These are phyloP conservation scores for Biscogniauxia marginata DNA, from an alignment of 2,329 filamentous ascomycete genomes.

Conservation along the genomic window DNA sequence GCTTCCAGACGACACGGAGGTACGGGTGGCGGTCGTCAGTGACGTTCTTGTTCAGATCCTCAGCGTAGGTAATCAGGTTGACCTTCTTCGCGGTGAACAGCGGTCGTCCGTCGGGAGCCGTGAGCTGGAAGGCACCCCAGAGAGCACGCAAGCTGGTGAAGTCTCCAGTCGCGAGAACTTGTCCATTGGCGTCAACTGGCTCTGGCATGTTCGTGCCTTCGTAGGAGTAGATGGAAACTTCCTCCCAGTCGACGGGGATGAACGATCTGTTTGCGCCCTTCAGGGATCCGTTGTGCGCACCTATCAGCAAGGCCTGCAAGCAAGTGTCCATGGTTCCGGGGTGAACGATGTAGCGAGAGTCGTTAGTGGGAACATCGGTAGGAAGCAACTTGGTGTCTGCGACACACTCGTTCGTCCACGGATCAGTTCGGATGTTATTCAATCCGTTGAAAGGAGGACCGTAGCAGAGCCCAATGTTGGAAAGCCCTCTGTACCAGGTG, in stretches of 20 bases:
- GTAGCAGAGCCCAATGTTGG: constrained; percentile 15
- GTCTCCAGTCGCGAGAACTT: constrained; percentile 8
- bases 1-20: constrained; percentile 14
- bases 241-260: constrained; percentile 10
- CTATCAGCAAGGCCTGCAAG: constrained; percentile 7
- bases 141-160: constrained; percentile 8
- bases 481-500: constrained; percentile 14
- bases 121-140: constrained; percentile 7
- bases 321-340: constrained; percentile 9
- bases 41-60: constrained; percentile 10
- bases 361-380: constrained; percentile 3
- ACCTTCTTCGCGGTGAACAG: constrained; percentile 9
- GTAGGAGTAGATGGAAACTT: constrained; percentile 11
- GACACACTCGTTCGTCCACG: constrained; percentile 7
- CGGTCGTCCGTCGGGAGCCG: constrained; percentile 6
- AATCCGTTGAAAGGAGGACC: constrained; percentile 12
- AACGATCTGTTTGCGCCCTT: constrained; percentile 9
- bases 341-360: constrained; percentile 15
- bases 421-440: constrained; percentile 5
- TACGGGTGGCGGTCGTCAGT: constrained; percentile 11
- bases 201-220: constrained; percentile 9
- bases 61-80: constrained; percentile 11
- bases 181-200: constrained; percentile 3
- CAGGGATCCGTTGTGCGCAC: constrained; percentile 7
- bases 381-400: constrained; percentile 8